These are phyloP conservation scores for Akebia trifoliata DNA, from an alignment of 164 flowering plant species.

Conservation along the genomic window DNA sequence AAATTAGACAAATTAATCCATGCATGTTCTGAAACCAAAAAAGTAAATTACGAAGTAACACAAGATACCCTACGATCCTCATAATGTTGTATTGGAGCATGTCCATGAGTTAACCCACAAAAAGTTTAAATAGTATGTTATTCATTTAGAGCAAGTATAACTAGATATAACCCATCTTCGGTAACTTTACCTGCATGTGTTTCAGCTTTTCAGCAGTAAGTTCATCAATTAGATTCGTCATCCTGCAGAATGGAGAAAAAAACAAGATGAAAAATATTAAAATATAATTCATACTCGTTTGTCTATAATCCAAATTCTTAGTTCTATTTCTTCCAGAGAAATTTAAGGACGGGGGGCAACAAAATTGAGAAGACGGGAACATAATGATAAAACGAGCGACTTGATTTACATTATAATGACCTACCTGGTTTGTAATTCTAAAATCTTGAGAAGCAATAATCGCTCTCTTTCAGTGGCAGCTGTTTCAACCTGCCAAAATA, in stretches of 20 bases:
- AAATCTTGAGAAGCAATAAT: slow-evolving; percentile 44
- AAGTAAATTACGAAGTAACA: neutral
- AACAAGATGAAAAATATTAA: too few species aligned
- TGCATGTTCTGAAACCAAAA: neutral
- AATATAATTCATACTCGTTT: too few species aligned
- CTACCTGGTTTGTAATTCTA: slow-evolving; percentile 74
- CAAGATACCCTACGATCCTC: too few species aligned
- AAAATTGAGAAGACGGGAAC: too few species aligned
- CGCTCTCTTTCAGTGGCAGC: slow-evolving; percentile 70
- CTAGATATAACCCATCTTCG: neutral
- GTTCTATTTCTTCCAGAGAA: too few species aligned
- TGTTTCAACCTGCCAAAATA: slow-evolving; percentile 52
- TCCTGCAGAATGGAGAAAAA: slow-evolving; percentile 39
- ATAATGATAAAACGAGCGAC: too few species aligned
- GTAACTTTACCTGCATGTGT: slow-evolving; percentile 55
- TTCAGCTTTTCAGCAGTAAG: slow-evolving; percentile 58
- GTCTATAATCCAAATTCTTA: too few species aligned
- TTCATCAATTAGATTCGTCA: slow-evolving; percentile 67
- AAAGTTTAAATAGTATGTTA: too few species aligned
- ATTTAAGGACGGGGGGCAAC: too few species aligned
- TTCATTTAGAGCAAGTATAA: too few species aligned
- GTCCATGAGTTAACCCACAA: too few species aligned
- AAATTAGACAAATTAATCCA: slow-evolving; percentile 2
- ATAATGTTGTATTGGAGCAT: too few species aligned
- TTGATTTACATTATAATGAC: slow-evolving; percentile 13